Conservation (phyloP, 192 early-diverging fungal species). For the Chytriomyces sp. region DNA sequence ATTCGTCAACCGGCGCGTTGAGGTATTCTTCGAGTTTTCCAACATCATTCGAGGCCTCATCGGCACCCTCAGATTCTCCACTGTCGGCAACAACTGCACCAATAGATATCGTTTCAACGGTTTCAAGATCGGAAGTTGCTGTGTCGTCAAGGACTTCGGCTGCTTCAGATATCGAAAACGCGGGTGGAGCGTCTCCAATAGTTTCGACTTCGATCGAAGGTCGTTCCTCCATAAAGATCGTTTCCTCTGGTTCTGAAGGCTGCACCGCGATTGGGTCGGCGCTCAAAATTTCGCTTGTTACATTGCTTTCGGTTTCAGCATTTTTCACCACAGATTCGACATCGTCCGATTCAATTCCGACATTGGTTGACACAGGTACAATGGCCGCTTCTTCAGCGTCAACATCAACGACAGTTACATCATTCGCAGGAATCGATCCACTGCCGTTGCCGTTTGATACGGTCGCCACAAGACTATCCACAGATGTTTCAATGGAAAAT, state of each 20-base stretch:
- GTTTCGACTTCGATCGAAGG: not conserved
- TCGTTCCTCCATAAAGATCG: not conserved
- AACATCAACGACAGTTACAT: constrained; percentile 20
- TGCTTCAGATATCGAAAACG: not conserved
- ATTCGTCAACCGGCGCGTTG: constrained; percentile 28
- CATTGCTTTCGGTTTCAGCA: not conserved
- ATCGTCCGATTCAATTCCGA: not conserved
- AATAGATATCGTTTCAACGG: not conserved
- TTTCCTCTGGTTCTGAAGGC: not conserved
- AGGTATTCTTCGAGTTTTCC: constrained; percentile 44
- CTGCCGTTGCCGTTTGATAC: not conserved
- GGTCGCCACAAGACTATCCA: not conserved
- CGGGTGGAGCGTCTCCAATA: not conserved
- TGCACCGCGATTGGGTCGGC: too few relatives aligned
- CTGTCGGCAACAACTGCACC: not conserved
- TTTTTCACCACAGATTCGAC: not conserved
- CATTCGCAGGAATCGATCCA: not conserved
- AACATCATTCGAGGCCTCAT: not conserved
- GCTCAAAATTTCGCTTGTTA: too few relatives aligned
- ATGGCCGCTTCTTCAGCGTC: not conserved
- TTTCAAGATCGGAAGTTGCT: not conserved
- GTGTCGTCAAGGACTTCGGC: not conserved
- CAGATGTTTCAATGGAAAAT: constrained; percentile 40
- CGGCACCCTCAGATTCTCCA: not conserved
- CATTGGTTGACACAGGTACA: not conserved